phyloP scores from a whole-genome alignment of 2,329 filamentous ascomycete genomes.

The Aurifilum marmelostoma region DNA sequence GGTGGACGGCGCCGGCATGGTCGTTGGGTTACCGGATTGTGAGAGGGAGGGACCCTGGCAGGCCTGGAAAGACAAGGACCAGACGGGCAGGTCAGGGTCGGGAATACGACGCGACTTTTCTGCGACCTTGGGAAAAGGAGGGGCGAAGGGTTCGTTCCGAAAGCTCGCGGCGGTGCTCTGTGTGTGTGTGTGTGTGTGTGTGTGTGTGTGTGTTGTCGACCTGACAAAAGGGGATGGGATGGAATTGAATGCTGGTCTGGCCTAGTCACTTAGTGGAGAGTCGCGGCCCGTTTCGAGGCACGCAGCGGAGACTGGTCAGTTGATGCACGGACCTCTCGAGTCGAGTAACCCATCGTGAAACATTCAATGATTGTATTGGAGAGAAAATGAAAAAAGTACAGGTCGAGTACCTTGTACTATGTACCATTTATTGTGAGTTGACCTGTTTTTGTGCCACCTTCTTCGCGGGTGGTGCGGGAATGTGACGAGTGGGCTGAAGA shows the following conservation, averaged over 20 bases:
- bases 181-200: slow-evolving; percentile 17
- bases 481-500: not conserved
- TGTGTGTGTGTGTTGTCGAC: slow-evolving; percentile 17
- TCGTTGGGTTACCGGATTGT: slow-evolving; percentile 1
- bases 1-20: slow-evolving; percentile 20
- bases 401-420: not conserved
- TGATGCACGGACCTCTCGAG: slow-evolving; percentile 6
- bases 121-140: not conserved
- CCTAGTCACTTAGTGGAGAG: slow-evolving; percentile 14
- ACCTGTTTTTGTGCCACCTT: not conserved
- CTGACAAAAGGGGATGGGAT: slow-evolving; percentile 27
- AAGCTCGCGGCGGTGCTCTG: slow-evolving; percentile 1
- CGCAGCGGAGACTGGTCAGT: slow-evolving; percentile 5
- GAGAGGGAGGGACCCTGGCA: not conserved
- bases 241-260: slow-evolving; percentile 3
- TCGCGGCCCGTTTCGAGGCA: slow-evolving; percentile 28
- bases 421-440: not conserved
- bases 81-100: not conserved
- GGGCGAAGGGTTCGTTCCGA: slow-evolving; percentile 3
- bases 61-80: not conserved
- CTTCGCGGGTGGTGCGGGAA: not conserved
- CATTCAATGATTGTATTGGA: not conserved
- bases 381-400: too few relatives aligned
- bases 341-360: not conserved
- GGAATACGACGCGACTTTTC: slow-evolving; percentile 14